Base-by-base conservation (phyloP, 208 protist genomes). In the Borovskyia barvae region DNA sequence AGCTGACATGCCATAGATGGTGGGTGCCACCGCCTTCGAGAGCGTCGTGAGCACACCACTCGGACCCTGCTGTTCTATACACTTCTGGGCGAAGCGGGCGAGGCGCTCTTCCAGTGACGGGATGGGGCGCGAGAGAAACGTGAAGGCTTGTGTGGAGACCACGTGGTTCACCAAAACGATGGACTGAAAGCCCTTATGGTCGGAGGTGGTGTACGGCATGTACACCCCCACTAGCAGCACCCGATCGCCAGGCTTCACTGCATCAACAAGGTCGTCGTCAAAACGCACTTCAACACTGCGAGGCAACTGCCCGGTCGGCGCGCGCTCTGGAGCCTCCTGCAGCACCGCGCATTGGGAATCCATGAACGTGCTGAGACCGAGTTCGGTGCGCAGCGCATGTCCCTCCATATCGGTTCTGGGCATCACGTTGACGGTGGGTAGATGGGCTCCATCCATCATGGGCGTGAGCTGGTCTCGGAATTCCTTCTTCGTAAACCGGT, bases 281-380 rank as follows among this genome's bases (percentile, higher is more conserved):
- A 99, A 84, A 36, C 99, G 73, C 17, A 99, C 76, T 50, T 99
- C 97, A n/a, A 99, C 87, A 8, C 88, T 98, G 37, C 98, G 87
- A 8, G 98, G 98, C 33, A 99, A 86, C 77, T 99, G 98, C 20
- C 98, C 98, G 0, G 98, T 92, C 28, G 98, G 98, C 5, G 98
- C 95, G 4, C 85, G 66, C 81, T 99, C 98, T 24, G 99, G 98
- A 53, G 97, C 97, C 77, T 99, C 98, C 75, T 99, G 98, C 36
- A 99, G 75, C 15, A 92, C 82, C 19, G 98, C 62, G 28, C 82
- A 90, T 75, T 99, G 98, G 28, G 81, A 90, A 73, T 99, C 98
- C 36, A 92, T 84, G 77, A 99, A 99, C 35, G 79, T 84, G 26
- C 84, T 99, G 11, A 99, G 78, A 5, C 99, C 99, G 69, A 96